A percentile compares a stretch with the other conserved stretches of the same genome.
Evolutionary conservation across 1,284 basidiomycete species (phyloP).

Genomic region (Macrocystidia cucumis): DNA sequence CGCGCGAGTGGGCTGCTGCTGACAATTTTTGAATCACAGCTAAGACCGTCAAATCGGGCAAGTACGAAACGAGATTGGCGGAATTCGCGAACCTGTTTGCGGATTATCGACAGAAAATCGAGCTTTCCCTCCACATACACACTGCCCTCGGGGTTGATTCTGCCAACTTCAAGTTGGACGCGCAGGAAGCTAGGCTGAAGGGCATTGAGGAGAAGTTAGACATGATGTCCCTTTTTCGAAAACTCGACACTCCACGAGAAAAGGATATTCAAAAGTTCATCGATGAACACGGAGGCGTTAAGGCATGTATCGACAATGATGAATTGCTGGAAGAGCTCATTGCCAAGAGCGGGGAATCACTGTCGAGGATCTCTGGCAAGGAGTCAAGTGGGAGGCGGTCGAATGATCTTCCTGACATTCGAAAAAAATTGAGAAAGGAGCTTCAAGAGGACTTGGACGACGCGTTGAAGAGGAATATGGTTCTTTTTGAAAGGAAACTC

Average conservation of each 20-base stretch:
- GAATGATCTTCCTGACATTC: constrained; percentile 19
- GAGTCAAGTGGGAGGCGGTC: constrained; percentile 16
- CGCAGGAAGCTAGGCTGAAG: constrained; percentile 13
- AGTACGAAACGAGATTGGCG: constrained; percentile 23
- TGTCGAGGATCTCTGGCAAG: constrained; percentile 16
- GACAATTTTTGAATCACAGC: constrained; percentile 12
- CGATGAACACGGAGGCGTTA: constrained; percentile 20
- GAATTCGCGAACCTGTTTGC: constrained; percentile 18
- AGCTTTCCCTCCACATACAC: constrained; percentile 20
- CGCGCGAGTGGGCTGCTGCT: constrained; percentile 2
- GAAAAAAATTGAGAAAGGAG: constrained; percentile 23
- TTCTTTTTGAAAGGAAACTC: constrained; percentile 28
- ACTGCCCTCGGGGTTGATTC: constrained; percentile 22
- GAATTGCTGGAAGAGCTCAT: constrained; percentile 21
- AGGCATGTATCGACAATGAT: constrained; percentile 22
- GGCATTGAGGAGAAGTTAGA: constrained; percentile 21
- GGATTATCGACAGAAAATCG: constrained; percentile 19
- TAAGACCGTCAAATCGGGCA: constrained; percentile 22
- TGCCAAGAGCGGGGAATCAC: constrained; percentile 19
- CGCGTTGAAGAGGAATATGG: constrained; percentile 25
- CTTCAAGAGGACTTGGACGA: constrained; percentile 28
- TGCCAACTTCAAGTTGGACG: constrained; percentile 22
- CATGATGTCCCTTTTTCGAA: constrained; percentile 22
- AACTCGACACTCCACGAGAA: constrained; percentile 22
- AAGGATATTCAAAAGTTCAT: constrained; percentile 22